Conservation (phyloP, 2,329 filamentous ascomycete genomes). For the Alternaria metachromatica region DNA sequence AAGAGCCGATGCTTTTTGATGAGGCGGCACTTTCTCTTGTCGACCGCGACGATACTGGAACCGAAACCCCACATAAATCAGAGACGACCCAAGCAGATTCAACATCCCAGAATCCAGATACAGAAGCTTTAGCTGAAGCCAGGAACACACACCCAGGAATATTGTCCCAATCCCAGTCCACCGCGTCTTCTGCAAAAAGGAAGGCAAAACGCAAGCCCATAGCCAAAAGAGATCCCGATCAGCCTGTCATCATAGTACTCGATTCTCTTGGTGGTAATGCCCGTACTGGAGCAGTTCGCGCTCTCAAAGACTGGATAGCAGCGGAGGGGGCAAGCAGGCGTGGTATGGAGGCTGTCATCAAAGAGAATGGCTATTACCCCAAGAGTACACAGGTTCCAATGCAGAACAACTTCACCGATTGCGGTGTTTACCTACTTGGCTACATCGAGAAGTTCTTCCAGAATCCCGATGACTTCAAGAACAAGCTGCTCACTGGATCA, state of each 20-base stretch:
- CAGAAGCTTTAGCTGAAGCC: background rate
- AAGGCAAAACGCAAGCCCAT: conserved; percentile 30
- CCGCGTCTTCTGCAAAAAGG: conserved; percentile 22
- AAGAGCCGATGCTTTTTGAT: conserved; percentile 30
- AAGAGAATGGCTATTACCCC: conserved; percentile 68
- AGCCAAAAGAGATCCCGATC: conserved; percentile 42
- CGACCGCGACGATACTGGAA: conserved; percentile 21
- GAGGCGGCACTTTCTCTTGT: conserved; percentile 30
- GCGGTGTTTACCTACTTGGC: conserved; percentile 83
- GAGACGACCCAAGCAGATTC: background rate
- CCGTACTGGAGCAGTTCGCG: conserved; percentile 64
- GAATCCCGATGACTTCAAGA: conserved; percentile 73
- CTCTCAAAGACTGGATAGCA: conserved; percentile 77
- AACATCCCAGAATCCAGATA: background rate
- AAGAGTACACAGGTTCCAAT: conserved; percentile 69
- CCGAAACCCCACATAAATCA: background rate
- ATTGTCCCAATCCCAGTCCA: conserved; percentile 11
- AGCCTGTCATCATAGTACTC: conserved; percentile 79
- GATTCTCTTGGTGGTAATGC: conserved; percentile 77
- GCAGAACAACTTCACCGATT: conserved; percentile 87
- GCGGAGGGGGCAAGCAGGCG: conserved; percentile 73
- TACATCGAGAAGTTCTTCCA: conserved; percentile 84
- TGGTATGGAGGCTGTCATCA: conserved; percentile 55
- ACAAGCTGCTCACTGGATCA: conserved; percentile 69
- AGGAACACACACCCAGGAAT: background rate